phyloP scores from a whole-genome alignment of 2,329 filamentous ascomycete genomes.

The Ophiostoma populinum region DNA sequence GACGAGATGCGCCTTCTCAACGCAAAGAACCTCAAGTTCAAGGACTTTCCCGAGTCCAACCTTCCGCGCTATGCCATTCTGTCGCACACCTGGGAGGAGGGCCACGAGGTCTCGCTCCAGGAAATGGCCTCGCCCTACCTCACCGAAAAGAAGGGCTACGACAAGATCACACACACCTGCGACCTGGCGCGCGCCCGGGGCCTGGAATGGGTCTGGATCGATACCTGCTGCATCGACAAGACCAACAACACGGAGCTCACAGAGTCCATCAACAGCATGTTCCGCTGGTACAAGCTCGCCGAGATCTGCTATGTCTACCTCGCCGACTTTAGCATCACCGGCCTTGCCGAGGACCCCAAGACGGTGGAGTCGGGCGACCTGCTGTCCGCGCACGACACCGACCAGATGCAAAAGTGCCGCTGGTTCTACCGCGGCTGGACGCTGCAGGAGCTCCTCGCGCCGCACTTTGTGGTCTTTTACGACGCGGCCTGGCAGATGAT shows the following conservation, averaged over 20 bases:
- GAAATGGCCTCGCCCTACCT: conserved; percentile 6
- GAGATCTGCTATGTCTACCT: conserved; percentile 8
- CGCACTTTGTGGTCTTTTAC: conserved; percentile 7
- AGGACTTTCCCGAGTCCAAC: conserved; percentile 3
- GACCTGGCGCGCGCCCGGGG: conserved; percentile 1
- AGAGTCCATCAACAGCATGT: conserved; percentile 12
- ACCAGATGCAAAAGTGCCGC: not conserved
- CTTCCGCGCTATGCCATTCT: conserved; percentile 10
- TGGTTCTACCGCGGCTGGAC: conserved; percentile 13
- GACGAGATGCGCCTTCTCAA: conserved; percentile 11
- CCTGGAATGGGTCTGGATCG: conserved; percentile 9
- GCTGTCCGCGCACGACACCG: not conserved
- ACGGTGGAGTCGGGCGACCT: not conserved
- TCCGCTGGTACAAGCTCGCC: conserved; percentile 9
- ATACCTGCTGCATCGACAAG: conserved; percentile 13
- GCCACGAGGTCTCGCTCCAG: conserved; percentile 11
- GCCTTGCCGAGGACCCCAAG: not conserved
- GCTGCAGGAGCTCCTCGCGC: conserved; percentile 12
- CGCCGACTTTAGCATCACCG: not conserved
- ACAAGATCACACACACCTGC: conserved; percentile 8
- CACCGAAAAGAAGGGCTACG: conserved; percentile 4
- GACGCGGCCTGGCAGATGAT: conserved; percentile 6
- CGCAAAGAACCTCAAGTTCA: conserved; percentile 7
- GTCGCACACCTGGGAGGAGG: conserved; percentile 11
- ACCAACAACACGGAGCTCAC: conserved; percentile 10